phyloP scores from a whole-genome alignment of 2,329 filamentous ascomycete species.

The Hypoxylon sp. region DNA sequence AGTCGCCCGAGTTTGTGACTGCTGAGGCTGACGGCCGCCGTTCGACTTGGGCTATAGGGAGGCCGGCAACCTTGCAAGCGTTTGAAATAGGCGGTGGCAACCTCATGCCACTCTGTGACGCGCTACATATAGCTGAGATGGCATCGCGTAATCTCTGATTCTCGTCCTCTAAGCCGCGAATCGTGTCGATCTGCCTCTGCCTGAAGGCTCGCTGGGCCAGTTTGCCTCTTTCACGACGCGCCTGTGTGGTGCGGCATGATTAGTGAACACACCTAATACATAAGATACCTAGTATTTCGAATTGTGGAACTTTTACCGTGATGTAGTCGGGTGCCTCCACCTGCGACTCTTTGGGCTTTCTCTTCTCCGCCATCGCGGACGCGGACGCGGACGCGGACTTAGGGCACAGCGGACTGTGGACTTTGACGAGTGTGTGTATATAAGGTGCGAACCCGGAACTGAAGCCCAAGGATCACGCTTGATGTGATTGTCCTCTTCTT shows the following conservation, averaged over 20 bases:
- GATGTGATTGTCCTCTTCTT: neutral
- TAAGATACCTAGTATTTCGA: neutral
- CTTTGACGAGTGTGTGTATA: too few relatives aligned
- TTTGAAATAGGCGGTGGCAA: slow-evolving; percentile 17
- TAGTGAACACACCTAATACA: neutral
- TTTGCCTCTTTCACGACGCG: slow-evolving; percentile 32
- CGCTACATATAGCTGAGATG: slow-evolving; percentile 22
- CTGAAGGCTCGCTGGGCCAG: slow-evolving; percentile 33
- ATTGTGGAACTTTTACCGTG: slow-evolving; percentile 18
- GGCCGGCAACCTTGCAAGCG: slow-evolving; percentile 24
- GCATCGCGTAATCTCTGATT: slow-evolving; percentile 25
- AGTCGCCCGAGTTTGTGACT: slow-evolving; percentile 1
- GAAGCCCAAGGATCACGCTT: neutral
- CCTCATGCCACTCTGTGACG: neutral
- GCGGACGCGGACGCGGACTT: neutral
- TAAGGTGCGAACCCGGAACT: too few relatives aligned
- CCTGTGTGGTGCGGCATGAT: slow-evolving; percentile 20
- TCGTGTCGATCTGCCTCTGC: slow-evolving; percentile 34
- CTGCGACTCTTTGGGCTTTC: slow-evolving; percentile 2
- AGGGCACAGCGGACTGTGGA: too few relatives aligned
- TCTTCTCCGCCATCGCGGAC: slow-evolving; percentile 14
- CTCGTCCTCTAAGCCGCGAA: slow-evolving; percentile 26
- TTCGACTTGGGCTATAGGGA: neutral
- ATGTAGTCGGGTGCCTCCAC: slow-evolving; percentile 13
- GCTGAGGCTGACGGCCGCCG: neutral